A percentile compares a stretch with the other conserved stretches of the same genome.
Conservation (phyloP, 306 rosid genomes). For the Abrus pulchellus region DNA sequence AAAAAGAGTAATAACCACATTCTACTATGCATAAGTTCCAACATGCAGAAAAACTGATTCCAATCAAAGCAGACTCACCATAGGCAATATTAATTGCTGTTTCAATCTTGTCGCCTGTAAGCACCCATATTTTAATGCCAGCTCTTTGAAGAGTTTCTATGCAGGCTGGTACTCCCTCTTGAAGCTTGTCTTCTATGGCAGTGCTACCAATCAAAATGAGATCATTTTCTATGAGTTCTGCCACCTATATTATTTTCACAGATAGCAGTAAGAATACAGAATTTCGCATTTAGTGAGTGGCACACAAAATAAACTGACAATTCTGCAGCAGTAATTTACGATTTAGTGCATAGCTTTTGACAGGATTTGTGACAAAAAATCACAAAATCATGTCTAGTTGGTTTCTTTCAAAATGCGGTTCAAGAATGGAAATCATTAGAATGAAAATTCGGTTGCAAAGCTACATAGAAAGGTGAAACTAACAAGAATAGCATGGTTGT, state of each 20-base stretch:
- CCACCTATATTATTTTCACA: slow-evolving; percentile 69
- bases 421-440: slow-evolving; percentile 17
- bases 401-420: slow-evolving; percentile 10
- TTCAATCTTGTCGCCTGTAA: slow-evolving; percentile 98
- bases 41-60: slow-evolving; percentile 27
- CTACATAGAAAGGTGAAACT: not conserved
- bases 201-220: slow-evolving; percentile 91
- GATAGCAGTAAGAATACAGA: slow-evolving; percentile 42
- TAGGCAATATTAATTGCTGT: slow-evolving; percentile 95
- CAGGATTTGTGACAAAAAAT: not conserved
- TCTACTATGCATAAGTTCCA: slow-evolving; percentile 8
- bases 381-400: slow-evolving; percentile 7
- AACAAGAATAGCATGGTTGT: slow-evolving; percentile 16
- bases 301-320: not conserved
- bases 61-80: slow-evolving; percentile 64
- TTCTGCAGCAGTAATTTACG: slow-evolving; percentile 43
- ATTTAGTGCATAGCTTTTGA: slow-evolving; percentile 20
- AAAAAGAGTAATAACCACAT: not conserved
- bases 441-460: slow-evolving; percentile 27
- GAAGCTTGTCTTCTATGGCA: slow-evolving; percentile 98
- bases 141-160: slow-evolving; percentile 91
- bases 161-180: slow-evolving; percentile 96
- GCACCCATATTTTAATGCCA: slow-evolving; percentile 96
- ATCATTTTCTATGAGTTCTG: slow-evolving; percentile 88
- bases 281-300: slow-evolving; percentile 3